Conservation (phyloP, 2,329 filamentous ascomycete genomes). For the Pseudogymnoascus verrucosus region DNA sequence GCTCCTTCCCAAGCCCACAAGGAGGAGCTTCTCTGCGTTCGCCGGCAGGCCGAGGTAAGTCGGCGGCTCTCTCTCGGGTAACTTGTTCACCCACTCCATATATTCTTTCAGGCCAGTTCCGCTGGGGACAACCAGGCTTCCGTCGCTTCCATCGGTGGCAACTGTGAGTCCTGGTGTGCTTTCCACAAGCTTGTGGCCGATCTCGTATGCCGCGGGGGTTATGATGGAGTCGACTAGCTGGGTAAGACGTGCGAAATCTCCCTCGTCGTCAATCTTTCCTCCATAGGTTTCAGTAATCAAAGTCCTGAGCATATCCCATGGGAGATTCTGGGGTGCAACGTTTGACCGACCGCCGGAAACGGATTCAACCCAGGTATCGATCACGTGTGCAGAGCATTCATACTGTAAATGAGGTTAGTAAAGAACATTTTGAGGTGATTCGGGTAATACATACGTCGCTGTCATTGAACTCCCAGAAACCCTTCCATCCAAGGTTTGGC, state of each 20-base stretch:
- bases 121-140: slow-evolving; percentile 64
- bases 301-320: slow-evolving; percentile 91
- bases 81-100: slow-evolving; percentile 78
- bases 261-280: slow-evolving; percentile 91
- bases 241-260: slow-evolving; percentile 67
- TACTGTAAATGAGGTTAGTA: slow-evolving; percentile 51
- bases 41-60: slow-evolving; percentile 89
- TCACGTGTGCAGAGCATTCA: slow-evolving; percentile 92
- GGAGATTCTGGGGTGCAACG: slow-evolving; percentile 85
- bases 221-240: slow-evolving; percentile 70
- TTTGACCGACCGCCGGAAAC: slow-evolving; percentile 82
- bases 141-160: slow-evolving; percentile 34
- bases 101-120: slow-evolving; percentile 82
- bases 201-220: slow-evolving; percentile 83
- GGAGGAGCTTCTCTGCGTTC: slow-evolving; percentile 90
- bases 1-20: slow-evolving; percentile 78
- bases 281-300: slow-evolving; percentile 93
- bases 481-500: slow-evolving; percentile 91
- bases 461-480: slow-evolving; percentile 99
- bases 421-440: slow-evolving; percentile 16
- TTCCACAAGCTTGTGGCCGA: slow-evolving; percentile 81
- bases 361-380: slow-evolving; percentile 86
- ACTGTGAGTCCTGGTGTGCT: slow-evolving; percentile 29
- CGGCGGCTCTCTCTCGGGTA: slow-evolving; percentile 92
- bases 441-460: slow-evolving; percentile 70